Percentiles rank a stretch among this genome's conserved stretches.
These are phyloP conservation scores for Chamaenerion angustifolium DNA, from an alignment of 345 rosid species.

Conservation along the genomic window DNA sequence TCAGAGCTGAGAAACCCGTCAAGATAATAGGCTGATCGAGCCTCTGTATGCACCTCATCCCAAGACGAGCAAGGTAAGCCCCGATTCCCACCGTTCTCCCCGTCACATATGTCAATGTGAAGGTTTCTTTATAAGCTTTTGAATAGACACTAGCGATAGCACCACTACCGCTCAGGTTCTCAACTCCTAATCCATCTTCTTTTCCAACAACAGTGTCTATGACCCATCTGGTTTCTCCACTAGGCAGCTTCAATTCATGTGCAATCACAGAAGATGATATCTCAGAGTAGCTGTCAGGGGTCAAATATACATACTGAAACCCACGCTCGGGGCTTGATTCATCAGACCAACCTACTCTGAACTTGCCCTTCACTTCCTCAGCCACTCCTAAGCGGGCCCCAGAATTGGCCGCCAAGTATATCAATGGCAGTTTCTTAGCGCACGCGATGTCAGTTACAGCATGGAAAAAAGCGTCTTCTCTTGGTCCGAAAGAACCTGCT, in stretches of 20 bases:
- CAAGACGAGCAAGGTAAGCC: slow-evolving; percentile 96
- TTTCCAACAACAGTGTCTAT: slow-evolving; percentile 89
- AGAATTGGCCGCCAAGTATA: slow-evolving; percentile 96
- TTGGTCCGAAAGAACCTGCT: slow-evolving; percentile 98
- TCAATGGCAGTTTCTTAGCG: slow-evolving; percentile 67
- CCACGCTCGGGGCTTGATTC: slow-evolving; percentile 81
- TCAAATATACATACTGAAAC: slow-evolving; percentile 76
- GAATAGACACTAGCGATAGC: slow-evolving; percentile 98
- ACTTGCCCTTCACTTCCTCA: slow-evolving; percentile 84
- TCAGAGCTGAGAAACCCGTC: slow-evolving; percentile 94
- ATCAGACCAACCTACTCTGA: slow-evolving; percentile 93
- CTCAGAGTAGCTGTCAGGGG: slow-evolving; percentile 54
- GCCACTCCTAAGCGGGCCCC: slow-evolving; percentile 98
- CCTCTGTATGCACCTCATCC: slow-evolving; percentile 98
- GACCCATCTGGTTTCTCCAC: slow-evolving; percentile 86
- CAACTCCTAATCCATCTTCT: slow-evolving; percentile 97
- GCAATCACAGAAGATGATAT: slow-evolving; percentile 76
- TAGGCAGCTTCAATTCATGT: slow-evolving; percentile 61
- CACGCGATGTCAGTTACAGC: slow-evolving; percentile 96
- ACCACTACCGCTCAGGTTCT: slow-evolving; percentile 92
- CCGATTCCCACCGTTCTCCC: slow-evolving; percentile 98
- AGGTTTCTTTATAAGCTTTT: slow-evolving; percentile 85
- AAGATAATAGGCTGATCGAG: slow-evolving; percentile 97
- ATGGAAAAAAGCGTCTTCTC: slow-evolving; percentile 91
- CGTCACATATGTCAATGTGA: slow-evolving; percentile 88